Base-by-base conservation (phyloP, 176 grass and related monocot species). In the Secale cereale region DNA sequence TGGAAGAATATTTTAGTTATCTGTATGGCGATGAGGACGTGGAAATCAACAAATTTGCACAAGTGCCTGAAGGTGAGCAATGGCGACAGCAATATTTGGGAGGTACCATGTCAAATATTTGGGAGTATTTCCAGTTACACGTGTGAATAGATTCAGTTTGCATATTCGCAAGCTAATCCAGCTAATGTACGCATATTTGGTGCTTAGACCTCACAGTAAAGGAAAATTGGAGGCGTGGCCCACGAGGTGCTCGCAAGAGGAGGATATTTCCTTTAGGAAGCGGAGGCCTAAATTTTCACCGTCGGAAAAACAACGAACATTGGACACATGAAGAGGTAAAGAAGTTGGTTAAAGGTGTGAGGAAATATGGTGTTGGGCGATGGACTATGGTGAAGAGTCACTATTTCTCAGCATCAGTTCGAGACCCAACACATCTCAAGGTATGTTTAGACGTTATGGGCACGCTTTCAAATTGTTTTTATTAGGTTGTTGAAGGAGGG, bases 351-450 rank as follows among this genome's bases (percentile, higher is more conserved):
- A 1, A 60, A 2, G 80, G 74, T 37, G 6, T 88, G 20, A 60
- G 65, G 12, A 32, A 48, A 72, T 83, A 72, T 22, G 74, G 74
- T 1, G 31, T 78, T 28, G 74, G 86, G 17, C 12, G 0, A 29
- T 88, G 86, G 81, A 52, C 23, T 0, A 6, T 30, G 29, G 0
- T 88, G 74, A 83, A 88, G 29, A 27, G 0, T 10, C 14, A 14
- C 8, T 83, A 72, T 61, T 88, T 88, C 74, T 40, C 26, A 61
- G 6, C 1, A 1, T 78, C 80, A 9, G 13, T 83, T 72, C 41
- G 86, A 25, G 70, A 67, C 3, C 1, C 86, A n/a, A 17, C 28
- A 23, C 35, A 83, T 52, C 39, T 88, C 27, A 78, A 83, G 86
- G 81, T 88, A 70, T 45, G 27, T 17, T 28, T 73, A 19, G 45